Percentiles rank a stretch among this genome's conserved stretches.
phyloP scores from a whole-genome alignment of 805 yeast species.

The Wickerhamiella nectarea region DNA sequence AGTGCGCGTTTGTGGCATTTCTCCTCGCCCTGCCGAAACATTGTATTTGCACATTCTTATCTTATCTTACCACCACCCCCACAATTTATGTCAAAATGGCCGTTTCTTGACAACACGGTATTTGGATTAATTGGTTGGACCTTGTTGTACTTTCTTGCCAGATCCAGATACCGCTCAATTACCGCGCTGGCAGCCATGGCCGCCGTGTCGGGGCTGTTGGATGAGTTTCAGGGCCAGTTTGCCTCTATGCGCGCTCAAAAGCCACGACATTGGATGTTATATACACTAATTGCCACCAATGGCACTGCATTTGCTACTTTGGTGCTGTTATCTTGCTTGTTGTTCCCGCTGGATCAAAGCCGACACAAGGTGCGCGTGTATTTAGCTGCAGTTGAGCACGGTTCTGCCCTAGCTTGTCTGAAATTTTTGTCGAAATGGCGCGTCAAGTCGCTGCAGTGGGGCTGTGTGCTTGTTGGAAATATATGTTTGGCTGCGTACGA shows the following conservation, averaged over 20 bases:
- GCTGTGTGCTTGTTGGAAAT: background rate
- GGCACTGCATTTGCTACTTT: background rate
- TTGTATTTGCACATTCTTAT: no score
- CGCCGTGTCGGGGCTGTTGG: background rate
- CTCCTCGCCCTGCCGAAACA: no score
- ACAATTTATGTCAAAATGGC: background rate
- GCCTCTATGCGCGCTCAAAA: background rate
- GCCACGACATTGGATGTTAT: background rate
- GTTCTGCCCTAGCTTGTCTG: background rate
- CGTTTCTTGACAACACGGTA: background rate
- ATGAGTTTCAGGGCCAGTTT: background rate
- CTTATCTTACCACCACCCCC: background rate
- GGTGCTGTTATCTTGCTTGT: background rate
- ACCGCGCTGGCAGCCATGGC: background rate
- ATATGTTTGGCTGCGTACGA: background rate
- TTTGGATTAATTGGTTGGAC: background rate
- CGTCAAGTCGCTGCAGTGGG: no score
- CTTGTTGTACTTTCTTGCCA: background rate
- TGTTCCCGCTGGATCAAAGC: background rate
- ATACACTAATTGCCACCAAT: background rate
- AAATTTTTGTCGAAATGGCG: no score
- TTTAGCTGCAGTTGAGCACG: no score
- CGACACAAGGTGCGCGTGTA: no score
- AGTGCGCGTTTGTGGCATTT: no score
- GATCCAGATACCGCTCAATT: background rate